Evolutionary conservation across 495 filamentous ascomycete genomes (phyloP), one percentile per base, ranked within the genome.

Genomic region (Collariella sp.): DNA sequence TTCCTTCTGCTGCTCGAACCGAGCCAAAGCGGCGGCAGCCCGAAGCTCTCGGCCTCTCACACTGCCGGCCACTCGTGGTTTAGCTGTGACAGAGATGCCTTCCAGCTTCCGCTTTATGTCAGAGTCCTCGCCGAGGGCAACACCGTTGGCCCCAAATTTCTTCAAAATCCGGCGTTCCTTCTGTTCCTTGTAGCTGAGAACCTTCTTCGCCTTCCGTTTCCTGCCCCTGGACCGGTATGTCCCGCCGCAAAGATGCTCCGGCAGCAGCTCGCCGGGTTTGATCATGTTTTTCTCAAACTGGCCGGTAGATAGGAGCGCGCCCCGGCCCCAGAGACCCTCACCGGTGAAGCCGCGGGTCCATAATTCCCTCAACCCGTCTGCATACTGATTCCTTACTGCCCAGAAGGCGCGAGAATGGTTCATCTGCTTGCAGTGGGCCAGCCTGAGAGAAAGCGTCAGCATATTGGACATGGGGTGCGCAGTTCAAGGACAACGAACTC

Each of bases 341-440:
- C 87, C 87, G 0, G 79, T 84, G 55, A 87, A 91, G 3, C 74
- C 74, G 24, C 73, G 77, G 2, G 60, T 68, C 84, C 86, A 88
- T 10, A 91, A 62, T 3, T 31, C 72, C 44, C 77, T 72, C 75
- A 91, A 79, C 33, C 86, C 76, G 26, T 67, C 72, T 11, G 85
- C 81, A 62, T 82, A 88, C 46, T 68, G 61, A 62, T 89, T 84
- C 29, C 86, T 67, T 15, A 87, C 82, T 20, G 75, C 76, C 87
- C 87, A 91, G 64, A 90, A 91, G 3, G 73, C 78, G 42, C 73
- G 70, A 1, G 77, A 81, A 56, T 91, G 87, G 61, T 91, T 90
- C 88, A 91, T 91, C 59, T 91, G 81, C 65, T 86, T 82, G 69
- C 82, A 85, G 61, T 91, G 87, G 16, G 88, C 87, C 16, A 91